Percentiles rank a stretch among this genome's conserved stretches.
phyloP scores from a whole-genome alignment of 2,329 filamentous ascomycete species.

The Scedosporium minutisporum region DNA sequence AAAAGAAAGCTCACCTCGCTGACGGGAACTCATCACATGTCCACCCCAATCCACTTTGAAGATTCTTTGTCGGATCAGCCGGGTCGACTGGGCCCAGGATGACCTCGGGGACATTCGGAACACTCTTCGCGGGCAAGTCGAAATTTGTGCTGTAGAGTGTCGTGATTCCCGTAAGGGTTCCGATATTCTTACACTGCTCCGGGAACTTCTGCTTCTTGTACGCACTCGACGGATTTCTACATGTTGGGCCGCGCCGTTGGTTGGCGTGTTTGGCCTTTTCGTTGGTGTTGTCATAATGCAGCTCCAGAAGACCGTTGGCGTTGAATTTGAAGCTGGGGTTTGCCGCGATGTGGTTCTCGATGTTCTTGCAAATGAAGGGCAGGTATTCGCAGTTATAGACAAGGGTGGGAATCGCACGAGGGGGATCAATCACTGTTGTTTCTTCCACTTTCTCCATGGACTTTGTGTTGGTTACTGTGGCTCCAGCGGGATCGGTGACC shows the following conservation, averaged over 20 bases:
- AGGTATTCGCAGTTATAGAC: neutral
- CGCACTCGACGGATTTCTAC: neutral
- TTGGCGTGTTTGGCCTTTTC: neutral
- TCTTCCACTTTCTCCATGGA: neutral
- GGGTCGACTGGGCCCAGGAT: neutral
- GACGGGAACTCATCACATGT: neutral
- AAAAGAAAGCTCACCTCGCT: neutral
- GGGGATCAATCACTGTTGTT: neutral
- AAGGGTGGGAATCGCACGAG: neutral
- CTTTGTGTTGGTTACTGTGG: neutral
- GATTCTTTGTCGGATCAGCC: neutral
- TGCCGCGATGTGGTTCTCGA: neutral
- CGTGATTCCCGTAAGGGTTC: neutral
- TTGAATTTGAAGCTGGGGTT: neutral
- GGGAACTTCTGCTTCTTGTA: neutral
- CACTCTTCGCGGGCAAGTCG: neutral
- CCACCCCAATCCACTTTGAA: neutral
- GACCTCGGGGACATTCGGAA: neutral
- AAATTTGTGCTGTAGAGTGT: neutral
- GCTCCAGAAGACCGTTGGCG: neutral
- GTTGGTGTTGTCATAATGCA: neutral
- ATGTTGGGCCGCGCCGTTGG: neutral
- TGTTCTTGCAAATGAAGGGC: neutral
- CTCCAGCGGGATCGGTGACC: neutral
- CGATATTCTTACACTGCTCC: neutral